phyloP scores from a whole-genome alignment of 305 asterid genomes.

The Solanum hybrid region DNA sequence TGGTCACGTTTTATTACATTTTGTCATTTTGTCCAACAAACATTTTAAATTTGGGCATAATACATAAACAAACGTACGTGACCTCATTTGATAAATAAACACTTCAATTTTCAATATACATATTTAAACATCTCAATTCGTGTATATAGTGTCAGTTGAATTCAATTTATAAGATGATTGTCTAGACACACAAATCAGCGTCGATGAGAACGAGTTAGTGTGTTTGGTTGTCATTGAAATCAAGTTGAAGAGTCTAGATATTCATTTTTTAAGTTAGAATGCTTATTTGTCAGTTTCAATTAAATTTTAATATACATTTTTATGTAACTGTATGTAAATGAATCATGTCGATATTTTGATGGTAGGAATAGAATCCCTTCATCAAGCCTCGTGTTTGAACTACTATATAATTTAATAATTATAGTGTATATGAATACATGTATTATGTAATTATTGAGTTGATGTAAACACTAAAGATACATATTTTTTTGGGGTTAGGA shows the following conservation, averaged over 20 bases:
- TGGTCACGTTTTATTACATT: not conserved
- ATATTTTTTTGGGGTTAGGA: not conserved
- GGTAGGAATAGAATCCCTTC: not conserved
- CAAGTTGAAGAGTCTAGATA: not conserved
- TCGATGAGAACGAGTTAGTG: not conserved
- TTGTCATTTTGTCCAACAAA: not conserved
- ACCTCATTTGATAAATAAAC: fast-evolving
- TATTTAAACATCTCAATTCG: not conserved
- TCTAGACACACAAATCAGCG: not conserved
- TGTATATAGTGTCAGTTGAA: not conserved
- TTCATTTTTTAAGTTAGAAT: not conserved
- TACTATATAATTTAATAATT: not conserved
- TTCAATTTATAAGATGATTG: not conserved
- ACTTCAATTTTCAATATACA: not conserved
- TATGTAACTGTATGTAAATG: not conserved
- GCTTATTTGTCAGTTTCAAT: not conserved
- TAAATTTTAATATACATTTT: not conserved
- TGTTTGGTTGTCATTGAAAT: not conserved
- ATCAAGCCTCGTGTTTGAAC: not conserved
- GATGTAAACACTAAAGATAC: not conserved
- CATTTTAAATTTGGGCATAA: not conserved
- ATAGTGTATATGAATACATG: not conserved
- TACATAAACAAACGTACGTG: not conserved
- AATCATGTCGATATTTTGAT: not conserved
- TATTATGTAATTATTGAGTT: not conserved